These are phyloP conservation scores for Lyophyllum shimeji DNA, from an alignment of 768 basidiomycete species.

Conservation along the genomic window DNA sequence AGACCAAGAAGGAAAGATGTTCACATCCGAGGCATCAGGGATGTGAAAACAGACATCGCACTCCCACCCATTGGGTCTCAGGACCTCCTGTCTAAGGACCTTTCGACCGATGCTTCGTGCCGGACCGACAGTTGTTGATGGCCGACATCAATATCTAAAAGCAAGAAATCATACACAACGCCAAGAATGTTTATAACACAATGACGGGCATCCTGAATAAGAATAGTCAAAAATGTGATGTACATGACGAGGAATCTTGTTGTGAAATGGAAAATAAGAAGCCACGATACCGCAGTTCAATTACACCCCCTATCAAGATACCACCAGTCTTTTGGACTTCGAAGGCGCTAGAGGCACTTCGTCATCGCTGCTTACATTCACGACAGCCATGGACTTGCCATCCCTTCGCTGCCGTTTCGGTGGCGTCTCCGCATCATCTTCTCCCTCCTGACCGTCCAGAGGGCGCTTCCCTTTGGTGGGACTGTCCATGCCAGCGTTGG, in stretches of 20 bases:
- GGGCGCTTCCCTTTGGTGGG: slow-evolving; percentile 39
- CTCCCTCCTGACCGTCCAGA: slow-evolving; percentile 26
- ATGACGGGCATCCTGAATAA: slow-evolving; percentile 3
- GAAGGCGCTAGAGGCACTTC: slow-evolving; percentile 26
- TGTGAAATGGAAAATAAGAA: slow-evolving; percentile 1
- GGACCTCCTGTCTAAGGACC: no score
- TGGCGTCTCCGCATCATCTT: slow-evolving; percentile 25
- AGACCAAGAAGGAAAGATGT: background rate
- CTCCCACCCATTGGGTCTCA: no score
- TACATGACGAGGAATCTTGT: background rate
- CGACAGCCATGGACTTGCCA: slow-evolving; percentile 17
- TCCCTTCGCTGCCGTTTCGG: slow-evolving; percentile 32
- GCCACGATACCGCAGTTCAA: slow-evolving; percentile 7
- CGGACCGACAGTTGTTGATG: background rate
- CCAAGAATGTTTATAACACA: no score
- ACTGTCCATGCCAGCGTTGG: slow-evolving; percentile 34
- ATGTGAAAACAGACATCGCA: background rate
- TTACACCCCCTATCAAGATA: slow-evolving; percentile 5
- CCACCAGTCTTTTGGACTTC: slow-evolving; percentile 17
- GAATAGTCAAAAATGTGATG: background rate
- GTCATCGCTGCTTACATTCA: slow-evolving; percentile 26
- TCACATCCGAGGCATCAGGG: slow-evolving; percentile 10
- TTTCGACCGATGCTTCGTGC: background rate
- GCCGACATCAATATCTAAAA: background rate
- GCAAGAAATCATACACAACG: background rate